These are phyloP conservation scores for Pseudonitzschia multiseries DNA, from an alignment of 108 stramenopile species.

Conservation along the genomic window DNA sequence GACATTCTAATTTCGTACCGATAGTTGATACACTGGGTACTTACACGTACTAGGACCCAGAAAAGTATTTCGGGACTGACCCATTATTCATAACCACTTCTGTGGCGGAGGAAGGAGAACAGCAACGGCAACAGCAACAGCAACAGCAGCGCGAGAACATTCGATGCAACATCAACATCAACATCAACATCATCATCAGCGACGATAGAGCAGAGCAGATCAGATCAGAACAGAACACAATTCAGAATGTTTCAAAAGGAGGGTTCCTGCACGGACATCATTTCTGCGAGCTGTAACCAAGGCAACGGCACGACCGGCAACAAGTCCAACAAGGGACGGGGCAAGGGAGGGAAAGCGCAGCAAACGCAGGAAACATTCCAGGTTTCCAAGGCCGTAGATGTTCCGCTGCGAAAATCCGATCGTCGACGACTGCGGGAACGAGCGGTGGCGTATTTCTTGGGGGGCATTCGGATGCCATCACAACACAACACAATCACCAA, in stretches of 20 bases:
- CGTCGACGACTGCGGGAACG: slow-evolving; percentile 54
- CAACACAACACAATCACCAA: too few relatives aligned
- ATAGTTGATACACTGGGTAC: too few relatives aligned
- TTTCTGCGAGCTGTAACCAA: neutral
- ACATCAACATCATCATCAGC: neutral
- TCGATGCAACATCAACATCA: neutral
- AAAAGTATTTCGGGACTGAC: too few relatives aligned
- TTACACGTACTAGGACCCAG: too few relatives aligned
- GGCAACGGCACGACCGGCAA: slow-evolving; percentile 3
- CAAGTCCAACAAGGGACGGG: slow-evolving; percentile 1
- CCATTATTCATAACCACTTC: too few relatives aligned
- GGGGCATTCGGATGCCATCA: neutral
- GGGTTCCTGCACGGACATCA: slow-evolving; percentile 33
- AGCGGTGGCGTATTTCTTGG: slow-evolving; percentile 35
- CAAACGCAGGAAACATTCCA: neutral
- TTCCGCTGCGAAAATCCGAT: slow-evolving; percentile 75
- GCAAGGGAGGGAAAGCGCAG: neutral
- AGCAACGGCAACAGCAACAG: neutral
- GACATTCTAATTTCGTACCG: too few relatives aligned
- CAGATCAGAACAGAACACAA: neutral
- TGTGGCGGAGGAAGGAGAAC: too few relatives aligned
- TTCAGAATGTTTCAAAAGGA: slow-evolving; percentile 52
- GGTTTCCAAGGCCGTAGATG: slow-evolving; percentile 48
- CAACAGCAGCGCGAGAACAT: neutral
- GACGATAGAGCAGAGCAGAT: too few relatives aligned